Base-by-base conservation (phyloP, 306 rosid genomes). In the Crotalaria pallida region DNA sequence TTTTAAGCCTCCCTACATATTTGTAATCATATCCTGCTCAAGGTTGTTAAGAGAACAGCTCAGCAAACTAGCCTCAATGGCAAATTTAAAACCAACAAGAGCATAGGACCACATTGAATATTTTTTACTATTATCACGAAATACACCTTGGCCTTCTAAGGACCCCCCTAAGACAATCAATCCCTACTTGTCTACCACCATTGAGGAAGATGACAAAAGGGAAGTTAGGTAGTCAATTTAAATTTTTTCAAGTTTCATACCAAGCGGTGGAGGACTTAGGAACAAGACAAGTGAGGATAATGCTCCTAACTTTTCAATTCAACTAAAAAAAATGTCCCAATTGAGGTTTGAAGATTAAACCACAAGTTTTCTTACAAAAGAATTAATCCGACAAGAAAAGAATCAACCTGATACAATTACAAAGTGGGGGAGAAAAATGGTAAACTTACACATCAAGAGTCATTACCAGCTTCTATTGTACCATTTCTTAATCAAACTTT, bases 331-430 rank as follows among this genome's bases (percentile, higher is more conserved):
- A 17, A 58, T n/a, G n/a, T 66, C 61, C 38, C 62, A 60, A 70
- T 61, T 62, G 52, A 75, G 55, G 40, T 45, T 45, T 59, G 21
- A 75, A 67, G 34, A 71, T 79, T 72, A 58, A 77, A 40, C 76
- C 73, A 69, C 79, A 76, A 57, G 23, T 67, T 65, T 78, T 80
- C 96, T 67, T 87, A 87, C 90, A 87, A 89, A 89, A 86, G 87
- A 86, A 89, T 84, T 59, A 77, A 82, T 80, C 80, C 81, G 78
- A 65, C 81, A 72, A 64, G 74, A 68, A 80, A 76, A 71, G 79
- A 84, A 73, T 64, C 18, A 47, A 65, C 69, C 77, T 31, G 36
- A 6, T 21, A 22, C 60, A 26, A 29, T 56, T 77, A 77, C 80
- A 73, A 77, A 41, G n/a, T 17, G 71, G 38, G 21, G 11, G 60